Conservation (phyloP, 345 rosid species). For the Kernera saxatilis region DNA sequence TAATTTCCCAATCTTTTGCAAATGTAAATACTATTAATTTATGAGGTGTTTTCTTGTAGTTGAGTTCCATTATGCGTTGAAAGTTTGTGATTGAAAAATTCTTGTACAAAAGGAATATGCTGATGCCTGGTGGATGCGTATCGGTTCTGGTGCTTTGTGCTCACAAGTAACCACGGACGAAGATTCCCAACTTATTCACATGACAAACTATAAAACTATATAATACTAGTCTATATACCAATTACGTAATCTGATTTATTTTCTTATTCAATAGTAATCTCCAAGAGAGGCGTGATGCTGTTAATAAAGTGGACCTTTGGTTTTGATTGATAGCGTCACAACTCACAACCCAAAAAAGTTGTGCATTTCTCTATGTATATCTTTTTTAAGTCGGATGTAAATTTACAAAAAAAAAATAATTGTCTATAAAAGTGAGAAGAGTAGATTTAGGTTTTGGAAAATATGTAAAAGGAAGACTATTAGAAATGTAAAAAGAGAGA, state of each 20-base stretch:
- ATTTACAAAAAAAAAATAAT: not conserved
- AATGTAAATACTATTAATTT: not conserved
- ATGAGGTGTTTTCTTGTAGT: not conserved
- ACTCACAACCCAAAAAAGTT: not conserved
- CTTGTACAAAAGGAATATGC: not conserved
- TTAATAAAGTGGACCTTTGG: not conserved
- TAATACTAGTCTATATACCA: not conserved
- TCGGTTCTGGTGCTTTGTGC: conserved; percentile 18
- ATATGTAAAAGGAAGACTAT: too few relatives aligned
- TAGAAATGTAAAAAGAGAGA: too few relatives aligned
- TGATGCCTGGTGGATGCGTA: conserved; percentile 14
- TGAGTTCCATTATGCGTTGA: conserved; percentile 17
- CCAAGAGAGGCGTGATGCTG: not conserved
- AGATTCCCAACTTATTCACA: conserved; percentile 9
- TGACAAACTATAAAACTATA: not conserved
- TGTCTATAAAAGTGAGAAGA: too few relatives aligned
- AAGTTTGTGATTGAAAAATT: not conserved
- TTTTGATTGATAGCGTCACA: not conserved
- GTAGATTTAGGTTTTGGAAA: too few relatives aligned
- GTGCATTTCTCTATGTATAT: not conserved
- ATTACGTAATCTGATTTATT: not conserved
- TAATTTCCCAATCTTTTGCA: not conserved
- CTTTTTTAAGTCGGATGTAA: not conserved
- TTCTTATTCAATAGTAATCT: not conserved
- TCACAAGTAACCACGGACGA: conserved; percentile 13